Evolutionary conservation across 2,329 filamentous ascomycete species (phyloP), one percentile per base, ranked within the genome.

Genomic region (Lomentospora prolificans): DNA sequence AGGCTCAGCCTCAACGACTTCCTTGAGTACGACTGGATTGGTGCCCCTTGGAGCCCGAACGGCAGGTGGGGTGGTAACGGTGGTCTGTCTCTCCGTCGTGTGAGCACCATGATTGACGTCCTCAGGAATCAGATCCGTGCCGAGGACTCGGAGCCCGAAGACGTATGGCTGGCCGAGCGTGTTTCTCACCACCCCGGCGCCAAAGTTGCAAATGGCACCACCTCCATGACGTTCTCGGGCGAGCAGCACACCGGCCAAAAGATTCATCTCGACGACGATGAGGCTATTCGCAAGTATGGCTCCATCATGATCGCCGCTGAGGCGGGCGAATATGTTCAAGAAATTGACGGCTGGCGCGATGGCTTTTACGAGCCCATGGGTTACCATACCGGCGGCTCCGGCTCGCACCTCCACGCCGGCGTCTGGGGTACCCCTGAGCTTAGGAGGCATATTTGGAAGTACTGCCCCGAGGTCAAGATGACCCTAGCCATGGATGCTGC

Each of bases 391-490:
- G 78, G 77, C 22, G 73, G 73, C 6, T 73, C 72, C 55, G 78
- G 79, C 51, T 63, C 62, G 10, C 71, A 64, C 54, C 65, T 81
- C 17, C 74, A 77, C 58, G 58, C 61, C 9, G 67, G 65, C 1
- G 72, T 81, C 41, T 82, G 77, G 77, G 75, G 75, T 25, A 72
- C 68, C 3, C 73, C 72, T 0, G 67, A 71, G 58, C 61, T 70
- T 63, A 68, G 79, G 25, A 70, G 71, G 58, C 73, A 79, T 58
- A 75, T 81, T 44, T 81, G 75, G 74, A 69, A 74, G 27, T 81
- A 81, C 64, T 81, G 79, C 58, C 79, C 79, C 1, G 79, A 82
- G 63, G 70, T 82, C 28, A 81, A 81, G 69, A 77, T 81, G 71
- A 79, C 73, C 50, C 64, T 82, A 27, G 67, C 68, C 52, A 81